Evolutionary conservation across 768 basidiomycete species (phyloP).

Genomic region (Porphyrellus cyaneotinctus): DNA sequence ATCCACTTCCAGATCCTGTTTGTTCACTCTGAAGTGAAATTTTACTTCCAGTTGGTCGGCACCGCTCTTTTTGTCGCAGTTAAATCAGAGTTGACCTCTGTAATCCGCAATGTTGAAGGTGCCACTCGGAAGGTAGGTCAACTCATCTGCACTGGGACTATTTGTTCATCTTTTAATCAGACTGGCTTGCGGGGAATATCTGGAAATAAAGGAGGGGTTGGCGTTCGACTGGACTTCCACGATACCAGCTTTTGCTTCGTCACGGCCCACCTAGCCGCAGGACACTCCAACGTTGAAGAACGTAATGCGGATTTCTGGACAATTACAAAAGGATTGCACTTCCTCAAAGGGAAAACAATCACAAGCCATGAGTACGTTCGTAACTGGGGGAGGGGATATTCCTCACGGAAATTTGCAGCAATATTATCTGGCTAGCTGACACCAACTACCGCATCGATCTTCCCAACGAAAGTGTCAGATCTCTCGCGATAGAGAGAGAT

Average conservation of each 20-base stretch:
- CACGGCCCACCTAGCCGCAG: conserved; percentile 96
- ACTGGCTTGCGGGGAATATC: conserved; percentile 92
- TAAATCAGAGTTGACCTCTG: conserved; percentile 66
- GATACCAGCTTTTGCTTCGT: conserved; percentile 94
- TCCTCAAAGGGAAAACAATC: conserved; percentile 86
- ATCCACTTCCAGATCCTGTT: not conserved
- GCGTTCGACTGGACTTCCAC: conserved; percentile 85
- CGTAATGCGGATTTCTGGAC: conserved; percentile 91
- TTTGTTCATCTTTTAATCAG: conserved; percentile 34
- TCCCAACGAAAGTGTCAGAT: conserved; percentile 74
- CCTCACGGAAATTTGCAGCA: conserved; percentile 43
- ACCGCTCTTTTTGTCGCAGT: conserved; percentile 87
- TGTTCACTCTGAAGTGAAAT: not conserved
- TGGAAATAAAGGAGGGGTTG: conserved; percentile 96
- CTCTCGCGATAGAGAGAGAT: conserved; percentile 58
- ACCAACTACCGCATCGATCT: conserved; percentile 93
- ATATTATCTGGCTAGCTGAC: conserved; percentile 92
- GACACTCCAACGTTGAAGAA: conserved; percentile 84
- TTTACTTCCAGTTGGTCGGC: conserved; percentile 72
- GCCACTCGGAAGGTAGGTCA: conserved; percentile 78
- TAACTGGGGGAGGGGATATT: not conserved
- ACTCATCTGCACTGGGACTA: not conserved
- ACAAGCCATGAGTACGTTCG: conserved; percentile 78
- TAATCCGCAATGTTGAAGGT: conserved; percentile 90
- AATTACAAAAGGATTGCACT: conserved; percentile 78